phyloP scores from a whole-genome alignment of 371 early-diverging fungal genomes.

The Rhizopus sp. region DNA sequence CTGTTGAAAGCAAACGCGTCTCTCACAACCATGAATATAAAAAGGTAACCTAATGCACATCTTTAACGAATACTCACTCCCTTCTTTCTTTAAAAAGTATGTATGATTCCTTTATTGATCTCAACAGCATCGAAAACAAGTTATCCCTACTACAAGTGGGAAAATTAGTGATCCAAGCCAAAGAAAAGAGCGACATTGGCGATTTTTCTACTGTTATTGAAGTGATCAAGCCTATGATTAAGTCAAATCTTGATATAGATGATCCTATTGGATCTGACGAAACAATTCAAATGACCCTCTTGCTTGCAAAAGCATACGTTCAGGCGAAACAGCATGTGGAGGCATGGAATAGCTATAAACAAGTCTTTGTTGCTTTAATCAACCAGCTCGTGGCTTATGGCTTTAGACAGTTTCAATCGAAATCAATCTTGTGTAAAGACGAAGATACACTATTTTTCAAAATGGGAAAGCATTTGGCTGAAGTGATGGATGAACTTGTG shows the following conservation, averaged over 20 bases:
- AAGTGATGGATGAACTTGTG: constrained; percentile 11
- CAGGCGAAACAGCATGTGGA: constrained; percentile 21
- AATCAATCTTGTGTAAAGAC: constrained; percentile 17
- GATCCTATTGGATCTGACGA: constrained; percentile 30
- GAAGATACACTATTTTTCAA: constrained; percentile 34
- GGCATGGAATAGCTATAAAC: constrained; percentile 39
- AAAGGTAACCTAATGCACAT: constrained; percentile 36
- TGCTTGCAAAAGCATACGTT: constrained; percentile 32
- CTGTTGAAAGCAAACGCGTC: constrained; percentile 10
- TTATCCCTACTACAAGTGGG: constrained; percentile 29
- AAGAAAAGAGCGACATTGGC: constrained; percentile 36
- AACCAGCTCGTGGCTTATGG: constrained; percentile 34
- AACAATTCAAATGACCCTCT: constrained; percentile 14
- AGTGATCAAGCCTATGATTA: constrained; percentile 15
- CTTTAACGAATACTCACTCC: background rate
- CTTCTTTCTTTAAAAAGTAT: constrained; percentile 8
- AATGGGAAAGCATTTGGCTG: constrained; percentile 18
- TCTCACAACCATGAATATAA: constrained; percentile 19
- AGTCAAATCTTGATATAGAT: background rate
- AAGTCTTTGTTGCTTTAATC: constrained; percentile 21
- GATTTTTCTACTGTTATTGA: constrained; percentile 50
- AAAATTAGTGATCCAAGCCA: constrained; percentile 40
- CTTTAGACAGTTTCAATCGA: constrained; percentile 4
- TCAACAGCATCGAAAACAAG: constrained; percentile 29
- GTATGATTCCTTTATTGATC: constrained; percentile 41